Conservation (phyloP, 192 early-diverging fungal genomes). For the Dispira simplex region DNA sequence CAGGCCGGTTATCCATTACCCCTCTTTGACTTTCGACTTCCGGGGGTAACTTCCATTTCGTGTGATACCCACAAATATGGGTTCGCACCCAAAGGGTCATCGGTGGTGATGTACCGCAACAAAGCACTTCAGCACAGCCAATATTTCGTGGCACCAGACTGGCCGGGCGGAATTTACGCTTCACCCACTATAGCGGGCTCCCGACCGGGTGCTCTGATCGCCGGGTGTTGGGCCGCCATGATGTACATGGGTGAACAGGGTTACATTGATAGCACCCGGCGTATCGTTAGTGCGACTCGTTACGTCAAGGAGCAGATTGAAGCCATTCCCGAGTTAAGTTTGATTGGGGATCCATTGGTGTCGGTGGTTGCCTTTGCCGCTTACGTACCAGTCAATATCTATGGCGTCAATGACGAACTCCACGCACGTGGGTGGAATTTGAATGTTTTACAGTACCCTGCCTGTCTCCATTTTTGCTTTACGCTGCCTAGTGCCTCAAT, state of each 20-base stretch:
- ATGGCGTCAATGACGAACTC: slow-evolving; percentile 71
- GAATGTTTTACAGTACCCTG: slow-evolving; percentile 75
- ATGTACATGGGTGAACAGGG: slow-evolving; percentile 74
- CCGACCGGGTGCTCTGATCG: slow-evolving; percentile 77
- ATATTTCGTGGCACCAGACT: slow-evolving; percentile 82
- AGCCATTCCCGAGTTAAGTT: slow-evolving; percentile 44
- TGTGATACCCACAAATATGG: slow-evolving; percentile 99
- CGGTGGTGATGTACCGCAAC: slow-evolving; percentile 79
- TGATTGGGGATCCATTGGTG: slow-evolving; percentile 69
- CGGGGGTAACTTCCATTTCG: slow-evolving; percentile 88
- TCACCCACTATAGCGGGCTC: slow-evolving; percentile 86
- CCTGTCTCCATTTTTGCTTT: slow-evolving; percentile 79
- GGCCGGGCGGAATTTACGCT: slow-evolving; percentile 94
- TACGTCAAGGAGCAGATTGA: slow-evolving; percentile 44
- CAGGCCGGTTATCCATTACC: slow-evolving; percentile 74
- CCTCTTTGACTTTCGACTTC: slow-evolving; percentile 75
- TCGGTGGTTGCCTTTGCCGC: slow-evolving; percentile 79
- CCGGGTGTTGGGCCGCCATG: slow-evolving; percentile 91
- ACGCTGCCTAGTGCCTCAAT: slow-evolving; percentile 63
- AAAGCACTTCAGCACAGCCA: slow-evolving; percentile 73
- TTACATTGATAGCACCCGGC: slow-evolving; percentile 63
- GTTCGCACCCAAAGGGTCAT: slow-evolving; percentile 96
- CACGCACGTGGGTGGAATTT: slow-evolving; percentile 71
- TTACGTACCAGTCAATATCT: slow-evolving; percentile 54
- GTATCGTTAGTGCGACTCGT: slow-evolving; percentile 62